Base-by-base conservation (phyloP, 441 rosid species). In the Adansonia gregorii region DNA sequence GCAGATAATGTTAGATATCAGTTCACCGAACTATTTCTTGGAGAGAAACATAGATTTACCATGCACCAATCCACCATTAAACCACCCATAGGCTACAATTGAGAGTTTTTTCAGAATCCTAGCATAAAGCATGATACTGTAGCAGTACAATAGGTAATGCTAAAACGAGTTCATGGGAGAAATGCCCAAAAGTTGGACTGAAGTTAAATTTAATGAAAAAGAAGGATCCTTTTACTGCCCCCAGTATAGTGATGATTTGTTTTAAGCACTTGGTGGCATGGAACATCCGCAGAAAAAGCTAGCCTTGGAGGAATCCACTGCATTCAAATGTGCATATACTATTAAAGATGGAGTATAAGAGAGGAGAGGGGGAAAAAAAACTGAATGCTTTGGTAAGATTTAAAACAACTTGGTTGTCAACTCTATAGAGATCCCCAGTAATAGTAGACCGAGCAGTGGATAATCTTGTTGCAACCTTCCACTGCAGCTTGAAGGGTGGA, bases 301-400 rank as follows among this genome's bases (percentile, higher is more conserved):
- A n/a, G 52, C 52, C 58, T 49, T 51, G 22, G 59, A 51, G 27
- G 74, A 51, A 49, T 15, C 45, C 12, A 11, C 20, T 72, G 75
- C 49, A 35, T 7, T 72, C 27, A 54, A 27, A 72, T 54, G 75
- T 54, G 58, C 58, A 74, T 46, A 60, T 45, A 46, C 7, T 5
- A 59, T 43, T 20, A 60, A 45, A 54, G 24, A 73, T 41, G 76
- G 45, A 8, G 24, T 31, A 35, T 22, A 22, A n/a, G 51, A 15
- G 14, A 11, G 20, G 43, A 6, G 41, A 35, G 41, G 41, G 41
- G 2, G 4, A 35, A 35, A 35, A 77, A 10, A 8, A 92, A 96
- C 96, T 93, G 97, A 59, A 95, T 61, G 99, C 91, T 82, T 95
- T 95, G 63, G 97, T 83, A 78, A 95, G 93, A 80, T 94, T 94